Base-by-base conservation (phyloP, 768 basidiomycete genomes). In the Crassisporium funariophilum region DNA sequence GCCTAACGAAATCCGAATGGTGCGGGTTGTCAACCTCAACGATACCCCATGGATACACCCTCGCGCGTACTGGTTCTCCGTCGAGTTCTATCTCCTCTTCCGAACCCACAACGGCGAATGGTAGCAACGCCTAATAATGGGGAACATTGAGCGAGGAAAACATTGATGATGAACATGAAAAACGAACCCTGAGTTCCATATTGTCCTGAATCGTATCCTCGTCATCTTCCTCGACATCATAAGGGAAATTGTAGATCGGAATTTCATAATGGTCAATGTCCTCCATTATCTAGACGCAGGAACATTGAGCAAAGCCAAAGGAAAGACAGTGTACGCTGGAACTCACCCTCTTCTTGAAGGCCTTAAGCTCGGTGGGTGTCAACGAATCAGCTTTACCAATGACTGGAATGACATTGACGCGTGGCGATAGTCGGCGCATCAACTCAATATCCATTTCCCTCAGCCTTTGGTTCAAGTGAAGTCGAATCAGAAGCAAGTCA, bases 321-420 rank as follows among this genome's bases (percentile, higher is more conserved):
- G 7, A 31, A 42, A 19, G 13, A 8, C 15, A 13, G 41, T 33
- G 23, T 44, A 61, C 76, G 47, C 45, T 10, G n/a, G 29, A 31
- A 10, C 29, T 31, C 29, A 79, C 82, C 64, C 91, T 70, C 67
- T 87, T 86, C 75, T 91, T 94, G 78, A 94, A 95, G 4, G 79
- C 86, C 47, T 77, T 78, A 24, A 94, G 75, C 71, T 95, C 92
- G 53, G 69, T 74, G 2, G 84, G 81, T 5, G 91, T 93, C 54
- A 95, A 69, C n/a, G 88, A 82, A 65, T 95, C 92, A 1, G 89
- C 82, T 63, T 91, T 90, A 50, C 92, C 92, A 58, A 86, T 83
- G 57, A 93, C 89, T 20, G 92, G 92, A 57, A 95, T 95, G 59
- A 95, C 91, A 64, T 95, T 95, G 67, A 92, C 91, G 44, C 90